A percentile compares a stretch with the other conserved stretches of the same genome.
Conservation (phyloP, 768 basidiomycete species). For the Dictyophora rubrovolvata region DNA sequence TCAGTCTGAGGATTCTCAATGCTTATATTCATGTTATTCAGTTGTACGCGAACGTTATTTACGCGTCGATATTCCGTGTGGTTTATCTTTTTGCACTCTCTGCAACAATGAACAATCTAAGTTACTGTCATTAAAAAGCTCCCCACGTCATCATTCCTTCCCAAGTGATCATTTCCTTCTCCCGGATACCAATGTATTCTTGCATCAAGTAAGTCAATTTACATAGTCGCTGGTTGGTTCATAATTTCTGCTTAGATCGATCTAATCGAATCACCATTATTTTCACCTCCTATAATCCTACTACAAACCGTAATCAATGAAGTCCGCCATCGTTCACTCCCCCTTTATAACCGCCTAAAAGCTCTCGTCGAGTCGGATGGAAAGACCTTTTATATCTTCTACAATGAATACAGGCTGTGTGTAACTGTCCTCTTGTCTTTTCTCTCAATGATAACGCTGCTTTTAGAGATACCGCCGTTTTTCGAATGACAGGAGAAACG, state of each 20-base stretch:
- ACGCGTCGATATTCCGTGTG: conserved; percentile 84
- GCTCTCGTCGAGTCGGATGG: conserved; percentile 77
- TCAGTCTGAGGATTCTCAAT: neutral
- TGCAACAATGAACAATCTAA: conserved; percentile 36
- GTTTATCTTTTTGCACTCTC: conserved; percentile 56
- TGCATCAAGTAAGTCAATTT: conserved; percentile 58
- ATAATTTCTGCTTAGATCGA: conserved; percentile 61
- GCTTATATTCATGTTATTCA: conserved; percentile 18
- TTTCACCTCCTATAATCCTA: conserved; percentile 73
- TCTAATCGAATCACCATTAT: conserved; percentile 68
- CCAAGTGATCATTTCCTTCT: conserved; percentile 70
- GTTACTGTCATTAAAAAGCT: conserved; percentile 51
- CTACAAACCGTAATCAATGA: conserved; percentile 95
- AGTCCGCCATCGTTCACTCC: conserved; percentile 88
- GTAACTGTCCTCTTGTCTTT: neutral
- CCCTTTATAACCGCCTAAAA: conserved; percentile 87
- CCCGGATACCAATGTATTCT: conserved; percentile 91
- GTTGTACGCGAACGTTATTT: conserved; percentile 93
- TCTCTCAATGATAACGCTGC: neutral
- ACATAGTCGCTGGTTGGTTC: neutral
- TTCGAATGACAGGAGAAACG: conserved; percentile 66
- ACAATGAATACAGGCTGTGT: conserved; percentile 72
- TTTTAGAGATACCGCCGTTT: conserved; percentile 66
- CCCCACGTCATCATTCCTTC: conserved; percentile 43
- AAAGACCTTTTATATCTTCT: conserved; percentile 75